Evolutionary conservation across 2,329 filamentous ascomycete genomes (phyloP), one percentile per base, ranked within the genome.

Genomic region (Epicoccum nigrum): DNA sequence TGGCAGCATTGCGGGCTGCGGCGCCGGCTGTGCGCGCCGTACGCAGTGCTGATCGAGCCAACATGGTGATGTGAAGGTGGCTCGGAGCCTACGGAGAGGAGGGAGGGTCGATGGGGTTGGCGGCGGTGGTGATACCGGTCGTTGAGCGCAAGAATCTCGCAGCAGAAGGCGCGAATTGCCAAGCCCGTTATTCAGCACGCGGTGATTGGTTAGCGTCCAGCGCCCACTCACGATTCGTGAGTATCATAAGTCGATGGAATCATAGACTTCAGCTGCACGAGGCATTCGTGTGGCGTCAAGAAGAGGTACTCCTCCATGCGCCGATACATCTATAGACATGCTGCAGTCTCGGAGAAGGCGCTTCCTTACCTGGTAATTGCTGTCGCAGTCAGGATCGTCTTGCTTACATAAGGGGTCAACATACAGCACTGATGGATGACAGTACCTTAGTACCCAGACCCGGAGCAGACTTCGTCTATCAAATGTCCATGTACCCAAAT

Each of bases 41-140:
- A 83, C 91, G 91, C 84, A 95, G 81, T 81, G 86, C 86, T 80
- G 92, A 91, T 84, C 92, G 89, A 81, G 90, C 89, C 85, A 97
- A 87, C 93, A 97, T 97, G 76, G 78, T 88, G 83, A 60, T 63
- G 59, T 64, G 65, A 66, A 67, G 71, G 66, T 71, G 72, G 70
- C 71, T 66, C 70, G 63, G 58, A 61, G 66, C 64, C 65, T 61
- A 60, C 54, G 63, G 56, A 59, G 63, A 60, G 60, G 58, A 55
- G 65, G 60, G 64, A 64, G 63, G 62, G 60, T 65, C 65, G 67
- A 69, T 72, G 70, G 70, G 65, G 63, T 58, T 62, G 64, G 52
- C 59, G 68, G 62, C 60, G 67, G 60, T 60, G 63, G 59, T 65
- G 64, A 57, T 65, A 59, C 56, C 55, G 56, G 59, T 27, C 49